These are phyloP conservation scores for Achaetomium macrosporum DNA, from an alignment of 2,329 filamentous ascomycete genomes.

Conservation along the genomic window DNA sequence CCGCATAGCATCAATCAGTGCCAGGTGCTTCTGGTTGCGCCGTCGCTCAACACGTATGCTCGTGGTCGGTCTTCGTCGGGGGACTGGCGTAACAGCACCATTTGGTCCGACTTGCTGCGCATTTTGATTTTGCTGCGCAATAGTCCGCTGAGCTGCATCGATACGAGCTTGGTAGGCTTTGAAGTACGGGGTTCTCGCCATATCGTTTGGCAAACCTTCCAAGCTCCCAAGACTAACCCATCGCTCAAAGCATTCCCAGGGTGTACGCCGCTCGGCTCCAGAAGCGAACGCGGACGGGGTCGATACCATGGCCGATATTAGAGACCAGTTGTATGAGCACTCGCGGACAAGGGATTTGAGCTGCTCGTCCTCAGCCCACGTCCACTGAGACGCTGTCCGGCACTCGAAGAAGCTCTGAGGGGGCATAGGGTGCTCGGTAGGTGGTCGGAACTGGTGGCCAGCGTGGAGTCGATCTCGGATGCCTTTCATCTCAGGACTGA, in stretches of 20 bases:
- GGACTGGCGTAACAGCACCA: slow-evolving; percentile 43
- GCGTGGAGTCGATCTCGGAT: slow-evolving; percentile 87
- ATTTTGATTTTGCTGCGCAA: slow-evolving; percentile 48
- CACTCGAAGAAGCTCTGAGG: slow-evolving; percentile 85
- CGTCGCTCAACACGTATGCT: slow-evolving; percentile 82
- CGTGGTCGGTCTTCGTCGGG: slow-evolving; percentile 64
- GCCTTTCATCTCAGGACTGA: slow-evolving; percentile 80
- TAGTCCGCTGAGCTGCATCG: slow-evolving; percentile 51
- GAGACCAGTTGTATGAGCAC: slow-evolving; percentile 95
- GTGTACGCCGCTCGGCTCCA: slow-evolving; percentile 81
- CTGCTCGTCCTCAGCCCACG: slow-evolving; percentile 82
- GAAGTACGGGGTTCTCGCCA: slow-evolving; percentile 95
- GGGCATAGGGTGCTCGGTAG: slow-evolving; percentile 88
- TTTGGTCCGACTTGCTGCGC: slow-evolving; percentile 34
- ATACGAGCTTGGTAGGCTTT: slow-evolving; percentile 61
- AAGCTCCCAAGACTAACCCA: slow-evolving; percentile 89
- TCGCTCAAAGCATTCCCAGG: slow-evolving; percentile 97
- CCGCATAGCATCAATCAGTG: slow-evolving; percentile 88
- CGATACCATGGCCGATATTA: slow-evolving; percentile 77
- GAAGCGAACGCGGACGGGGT: slow-evolving; percentile 73
- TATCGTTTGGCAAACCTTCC: slow-evolving; percentile 84
- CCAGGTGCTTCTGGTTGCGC: slow-evolving; percentile 78
- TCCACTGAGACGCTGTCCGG: slow-evolving; percentile 85
- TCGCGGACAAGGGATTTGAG: slow-evolving; percentile 79
- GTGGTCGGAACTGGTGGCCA: slow-evolving; percentile 87